Conservation (phyloP, 768 basidiomycete species). For the Ramaria rubella region DNA sequence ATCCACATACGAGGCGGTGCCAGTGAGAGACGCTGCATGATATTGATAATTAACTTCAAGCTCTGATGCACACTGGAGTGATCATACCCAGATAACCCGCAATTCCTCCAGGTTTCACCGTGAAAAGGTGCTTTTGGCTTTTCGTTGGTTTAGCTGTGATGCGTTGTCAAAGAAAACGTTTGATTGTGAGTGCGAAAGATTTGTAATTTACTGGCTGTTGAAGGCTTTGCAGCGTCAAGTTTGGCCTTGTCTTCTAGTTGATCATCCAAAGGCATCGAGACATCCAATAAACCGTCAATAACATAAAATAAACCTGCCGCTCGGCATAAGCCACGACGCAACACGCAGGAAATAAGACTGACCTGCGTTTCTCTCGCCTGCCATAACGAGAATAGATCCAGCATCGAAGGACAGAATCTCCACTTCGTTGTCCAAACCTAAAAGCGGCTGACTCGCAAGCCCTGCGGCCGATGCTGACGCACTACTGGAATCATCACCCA, state of each 20-base stretch:
- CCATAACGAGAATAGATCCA: constrained; percentile 78
- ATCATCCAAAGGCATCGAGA: constrained; percentile 58
- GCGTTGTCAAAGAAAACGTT: not conserved
- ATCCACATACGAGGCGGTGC: constrained; percentile 91
- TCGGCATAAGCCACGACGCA: no score
- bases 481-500: constrained; percentile 46
- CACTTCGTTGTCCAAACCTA: constrained; percentile 88
- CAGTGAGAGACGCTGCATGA: constrained; percentile 72
- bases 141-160: constrained; percentile 28
- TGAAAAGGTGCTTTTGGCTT: constrained; percentile 72
- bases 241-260: constrained; percentile 8
- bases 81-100: constrained; percentile 83
- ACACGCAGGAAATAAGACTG: constrained; percentile 9
- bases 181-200: not conserved
- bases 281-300: constrained; percentile 94
- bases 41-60: not conserved
- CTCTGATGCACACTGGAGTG: not conserved
- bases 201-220: not conserved
- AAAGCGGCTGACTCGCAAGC: constrained; percentile 9
- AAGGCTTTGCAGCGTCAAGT: constrained; percentile 3
- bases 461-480: constrained; percentile 4
- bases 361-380: constrained; percentile 88
- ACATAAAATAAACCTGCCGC: constrained; percentile 93
- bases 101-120: constrained; percentile 94
- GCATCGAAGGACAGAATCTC: constrained; percentile 92